These are phyloP conservation scores for Bipolaris gigantea DNA, from an alignment of 2,329 filamentous ascomycete species.

Conservation along the genomic window DNA sequence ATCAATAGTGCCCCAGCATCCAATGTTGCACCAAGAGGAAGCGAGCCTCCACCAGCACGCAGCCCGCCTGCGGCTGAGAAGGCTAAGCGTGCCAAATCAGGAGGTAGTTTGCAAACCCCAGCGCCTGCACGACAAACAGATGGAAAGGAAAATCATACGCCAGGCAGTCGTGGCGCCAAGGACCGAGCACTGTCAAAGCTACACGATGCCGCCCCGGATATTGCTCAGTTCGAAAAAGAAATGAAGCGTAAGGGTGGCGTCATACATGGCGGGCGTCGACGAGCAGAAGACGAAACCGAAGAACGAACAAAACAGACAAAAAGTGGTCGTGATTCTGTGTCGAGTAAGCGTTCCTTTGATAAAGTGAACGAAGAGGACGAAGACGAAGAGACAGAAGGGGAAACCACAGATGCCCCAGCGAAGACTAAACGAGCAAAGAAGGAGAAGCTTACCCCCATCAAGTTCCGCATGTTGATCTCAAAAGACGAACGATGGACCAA, in stretches of 20 bases:
- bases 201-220: constrained; percentile 78
- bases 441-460: constrained; percentile 59
- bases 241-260: constrained; percentile 76
- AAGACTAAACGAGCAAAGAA: constrained; percentile 64
- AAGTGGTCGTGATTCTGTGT: constrained; percentile 42
- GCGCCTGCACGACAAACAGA: constrained; percentile 40
- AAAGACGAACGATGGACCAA: constrained; percentile 82
- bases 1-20: constrained; percentile 22
- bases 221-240: constrained; percentile 90
- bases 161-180: constrained; percentile 85
- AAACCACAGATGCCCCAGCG: constrained; percentile 55
- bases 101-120: constrained; percentile 54
- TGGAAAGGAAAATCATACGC: constrained; percentile 83
- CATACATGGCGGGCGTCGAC: constrained; percentile 55
- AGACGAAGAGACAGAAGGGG: constrained; percentile 47
- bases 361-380: constrained; percentile 49
- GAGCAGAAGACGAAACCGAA: constrained; percentile 42
- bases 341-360: constrained; percentile 50
- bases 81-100: constrained; percentile 30
- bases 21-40: constrained; percentile 19
- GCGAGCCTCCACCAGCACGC: constrained; percentile 1
- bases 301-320: constrained; percentile 37
- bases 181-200: constrained; percentile 76
- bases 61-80: constrained; percentile 32
- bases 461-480: constrained; percentile 78